A percentile compares a stretch with the other conserved stretches of the same genome.
phyloP scores from a whole-genome alignment of 2,329 filamentous ascomycete species.

The Paecilomyces sp. region DNA sequence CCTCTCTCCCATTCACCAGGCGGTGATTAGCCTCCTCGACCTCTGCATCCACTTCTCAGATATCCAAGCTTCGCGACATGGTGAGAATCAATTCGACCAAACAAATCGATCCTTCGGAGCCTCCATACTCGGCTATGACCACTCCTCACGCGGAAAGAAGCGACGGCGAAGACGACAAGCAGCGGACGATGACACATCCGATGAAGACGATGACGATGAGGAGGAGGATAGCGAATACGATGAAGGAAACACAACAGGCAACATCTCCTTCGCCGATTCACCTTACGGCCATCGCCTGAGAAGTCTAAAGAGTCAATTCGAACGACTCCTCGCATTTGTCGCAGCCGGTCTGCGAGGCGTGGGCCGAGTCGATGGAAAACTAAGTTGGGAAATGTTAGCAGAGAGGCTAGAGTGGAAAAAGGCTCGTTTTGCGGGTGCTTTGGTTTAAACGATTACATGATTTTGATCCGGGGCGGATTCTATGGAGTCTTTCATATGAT shows the following conservation, averaged over 20 bases:
- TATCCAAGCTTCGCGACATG: slow-evolving; percentile 39
- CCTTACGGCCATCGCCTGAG: slow-evolving; percentile 48
- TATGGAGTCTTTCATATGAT: no score
- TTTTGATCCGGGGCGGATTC: no score
- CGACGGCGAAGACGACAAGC: slow-evolving; percentile 7
- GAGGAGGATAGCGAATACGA: slow-evolving; percentile 31
- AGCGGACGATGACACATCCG: slow-evolving; percentile 14
- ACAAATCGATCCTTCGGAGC: slow-evolving; percentile 18
- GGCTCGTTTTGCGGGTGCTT: not conserved
- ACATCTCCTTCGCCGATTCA: slow-evolving; percentile 28
- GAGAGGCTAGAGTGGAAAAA: slow-evolving; percentile 62
- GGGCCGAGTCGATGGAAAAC: slow-evolving; percentile 64
- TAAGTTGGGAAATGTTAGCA: slow-evolving; percentile 71
- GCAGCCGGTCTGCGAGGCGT: slow-evolving; percentile 66
- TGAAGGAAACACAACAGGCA: slow-evolving; percentile 32
- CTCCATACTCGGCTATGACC: not conserved
- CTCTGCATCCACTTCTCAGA: slow-evolving; percentile 64
- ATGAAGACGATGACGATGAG: slow-evolving; percentile 18
- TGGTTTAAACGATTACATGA: not conserved
- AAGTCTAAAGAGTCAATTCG: slow-evolving; percentile 56
- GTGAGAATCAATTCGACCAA: slow-evolving; percentile 31
- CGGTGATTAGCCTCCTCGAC: slow-evolving; percentile 69
- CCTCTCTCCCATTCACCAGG: slow-evolving; percentile 62
- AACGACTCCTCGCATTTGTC: slow-evolving; percentile 62
- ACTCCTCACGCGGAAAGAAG: slow-evolving; percentile 5